phyloP scores from a whole-genome alignment of 192 early-diverging fungal genomes.

The Phlyctochytrium bullatum region DNA sequence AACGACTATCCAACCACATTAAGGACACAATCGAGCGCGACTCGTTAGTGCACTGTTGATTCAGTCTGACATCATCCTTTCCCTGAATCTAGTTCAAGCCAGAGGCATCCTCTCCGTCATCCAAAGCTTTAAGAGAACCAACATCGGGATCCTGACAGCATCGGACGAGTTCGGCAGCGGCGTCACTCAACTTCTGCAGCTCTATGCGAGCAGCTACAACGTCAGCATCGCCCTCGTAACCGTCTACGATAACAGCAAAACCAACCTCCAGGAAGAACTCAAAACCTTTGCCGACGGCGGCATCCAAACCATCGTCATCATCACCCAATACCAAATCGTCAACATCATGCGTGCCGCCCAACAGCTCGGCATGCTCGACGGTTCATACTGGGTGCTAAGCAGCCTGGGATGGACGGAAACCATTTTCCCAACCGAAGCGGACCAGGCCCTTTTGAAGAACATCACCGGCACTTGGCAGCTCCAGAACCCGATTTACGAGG shows the following conservation, averaged over 20 bases:
- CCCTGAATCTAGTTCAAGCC: background rate
- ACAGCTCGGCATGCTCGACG: background rate
- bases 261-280: background rate
- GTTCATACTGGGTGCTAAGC: background rate
- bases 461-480: too few species aligned
- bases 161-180: background rate
- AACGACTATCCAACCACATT: background rate
- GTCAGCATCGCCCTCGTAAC: background rate
- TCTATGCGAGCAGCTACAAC: background rate
- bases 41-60: background rate
- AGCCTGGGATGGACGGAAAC: background rate
- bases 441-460: too few species aligned
- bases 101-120: background rate
- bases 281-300: background rate
- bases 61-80: too few species aligned
- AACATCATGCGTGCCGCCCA: background rate
- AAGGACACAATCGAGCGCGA: background rate
- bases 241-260: background rate
- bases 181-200: background rate
- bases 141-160: background rate
- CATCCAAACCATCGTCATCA: background rate
- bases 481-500: too few species aligned
- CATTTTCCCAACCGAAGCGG: too few species aligned
- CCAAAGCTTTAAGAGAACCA: background rate
- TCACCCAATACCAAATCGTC: background rate